Percentiles rank a stretch among this genome's conserved stretches.
phyloP scores from a whole-genome alignment of 495 filamentous ascomycete species.

The Penicillium chermesinum region DNA sequence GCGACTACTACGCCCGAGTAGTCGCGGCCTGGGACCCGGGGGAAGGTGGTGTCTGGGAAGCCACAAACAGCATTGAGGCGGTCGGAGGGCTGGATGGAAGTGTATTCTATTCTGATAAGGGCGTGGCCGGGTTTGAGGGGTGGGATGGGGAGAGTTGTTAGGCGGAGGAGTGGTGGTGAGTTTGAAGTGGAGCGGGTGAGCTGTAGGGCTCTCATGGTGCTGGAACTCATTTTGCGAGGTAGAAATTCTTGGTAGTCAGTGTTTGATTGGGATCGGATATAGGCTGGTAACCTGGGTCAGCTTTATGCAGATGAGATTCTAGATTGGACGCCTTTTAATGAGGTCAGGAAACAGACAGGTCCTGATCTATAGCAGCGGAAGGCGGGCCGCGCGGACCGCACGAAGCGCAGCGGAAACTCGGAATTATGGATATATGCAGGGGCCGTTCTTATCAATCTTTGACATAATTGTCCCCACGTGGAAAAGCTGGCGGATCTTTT shows the following conservation, averaged over 20 bases:
- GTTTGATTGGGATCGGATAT: no score
- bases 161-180: neutral
- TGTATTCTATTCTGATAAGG: conserved; percentile 12
- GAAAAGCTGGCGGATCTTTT: no score
- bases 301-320: no score
- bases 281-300: no score
- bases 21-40: conserved; percentile 38
- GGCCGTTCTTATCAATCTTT: neutral
- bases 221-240: neutral
- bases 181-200: neutral
- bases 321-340: no score
- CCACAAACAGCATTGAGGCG: conserved; percentile 33
- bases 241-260: neutral
- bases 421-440: neutral
- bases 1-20: conserved; percentile 17
- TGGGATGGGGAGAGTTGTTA: conserved; percentile 6
- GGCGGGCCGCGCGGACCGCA: conserved; percentile 12
- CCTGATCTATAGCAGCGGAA: neutral
- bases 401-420: conserved; percentile 2
- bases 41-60: conserved; percentile 35
- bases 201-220: conserved; percentile 18
- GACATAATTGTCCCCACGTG: neutral
- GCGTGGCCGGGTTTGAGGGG: conserved; percentile 11
- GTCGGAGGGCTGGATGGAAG: conserved; percentile 38
- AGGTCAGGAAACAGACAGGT: no score